Conservation (phyloP, 345 rosid genomes). For the Bruguiera parviflora region DNA sequence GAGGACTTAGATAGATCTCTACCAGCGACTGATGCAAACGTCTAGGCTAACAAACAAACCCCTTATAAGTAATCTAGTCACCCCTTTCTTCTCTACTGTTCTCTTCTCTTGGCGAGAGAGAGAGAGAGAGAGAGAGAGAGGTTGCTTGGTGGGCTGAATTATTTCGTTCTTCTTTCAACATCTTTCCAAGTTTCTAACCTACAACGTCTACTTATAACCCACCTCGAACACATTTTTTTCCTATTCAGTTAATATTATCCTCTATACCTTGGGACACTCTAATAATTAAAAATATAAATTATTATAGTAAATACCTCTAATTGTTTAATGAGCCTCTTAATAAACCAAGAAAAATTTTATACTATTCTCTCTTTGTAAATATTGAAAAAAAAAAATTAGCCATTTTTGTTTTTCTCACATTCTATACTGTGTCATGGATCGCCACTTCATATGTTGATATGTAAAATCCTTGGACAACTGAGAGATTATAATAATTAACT, state of each 20-base stretch:
- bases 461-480: no score
- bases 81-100: not conserved
- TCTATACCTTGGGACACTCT: no score
- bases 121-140: constrained; percentile 25
- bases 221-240: constrained; percentile 26
- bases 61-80: constrained; percentile 43
- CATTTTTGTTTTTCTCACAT: no score
- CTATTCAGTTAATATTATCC: not conserved
- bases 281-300: no score
- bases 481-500: no score
- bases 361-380: not conserved
- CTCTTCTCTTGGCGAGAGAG: not conserved
- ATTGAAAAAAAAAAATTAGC: no score
- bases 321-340: no score
- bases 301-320: no score
- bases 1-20: constrained; percentile 48
- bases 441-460: no score
- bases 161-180: constrained; percentile 74
- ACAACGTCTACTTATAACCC: constrained; percentile 63
- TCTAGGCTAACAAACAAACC: constrained; percentile 58
- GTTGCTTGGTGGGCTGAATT: constrained; percentile 61
- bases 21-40: constrained; percentile 62
- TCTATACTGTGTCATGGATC: no score
- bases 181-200: constrained; percentile 59
- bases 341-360: no score